Evolutionary conservation across 2,329 filamentous ascomycete genomes (phyloP).

Genomic region (Botrytis medusae): DNA sequence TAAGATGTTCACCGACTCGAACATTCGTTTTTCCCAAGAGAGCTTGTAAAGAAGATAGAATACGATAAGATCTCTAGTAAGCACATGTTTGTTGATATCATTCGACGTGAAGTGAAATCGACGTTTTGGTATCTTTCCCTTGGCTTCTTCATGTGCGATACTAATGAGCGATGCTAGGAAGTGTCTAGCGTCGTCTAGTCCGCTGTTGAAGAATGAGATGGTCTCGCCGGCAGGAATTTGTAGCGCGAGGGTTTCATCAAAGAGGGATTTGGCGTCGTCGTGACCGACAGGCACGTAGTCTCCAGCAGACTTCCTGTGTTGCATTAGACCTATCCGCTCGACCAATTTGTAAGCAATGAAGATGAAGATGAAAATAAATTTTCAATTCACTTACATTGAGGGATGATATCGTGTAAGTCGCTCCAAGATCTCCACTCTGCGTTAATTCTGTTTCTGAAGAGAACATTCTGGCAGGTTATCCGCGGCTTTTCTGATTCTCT

Average conservation of each 20-base stretch:
- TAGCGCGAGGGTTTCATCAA: background rate
- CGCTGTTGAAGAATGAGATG: background rate
- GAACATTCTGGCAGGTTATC: background rate
- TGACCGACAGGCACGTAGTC: background rate
- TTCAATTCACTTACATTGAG: background rate
- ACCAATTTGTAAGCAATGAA: background rate
- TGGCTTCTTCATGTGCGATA: background rate
- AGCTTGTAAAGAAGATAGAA: background rate
- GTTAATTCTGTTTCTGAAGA: background rate
- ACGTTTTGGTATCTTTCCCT: background rate
- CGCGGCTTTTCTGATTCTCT: background rate
- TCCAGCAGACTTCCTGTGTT: background rate
- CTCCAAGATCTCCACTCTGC: background rate
- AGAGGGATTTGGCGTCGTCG: background rate
- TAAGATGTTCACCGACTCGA: background rate
- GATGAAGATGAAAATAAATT: background rate
- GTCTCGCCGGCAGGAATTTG: background rate
- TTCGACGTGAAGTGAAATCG: slow-evolving; percentile 10
- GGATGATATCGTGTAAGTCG: background rate
- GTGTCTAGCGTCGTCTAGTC: background rate
- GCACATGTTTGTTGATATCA: background rate
- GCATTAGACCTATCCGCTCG: background rate
- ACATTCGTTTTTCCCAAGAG: background rate
- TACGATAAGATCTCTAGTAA: background rate
- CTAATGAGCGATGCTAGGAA: background rate